Base-by-base conservation (phyloP, 495 filamentous ascomycete genomes). In the Aspergillus avenaceus region DNA sequence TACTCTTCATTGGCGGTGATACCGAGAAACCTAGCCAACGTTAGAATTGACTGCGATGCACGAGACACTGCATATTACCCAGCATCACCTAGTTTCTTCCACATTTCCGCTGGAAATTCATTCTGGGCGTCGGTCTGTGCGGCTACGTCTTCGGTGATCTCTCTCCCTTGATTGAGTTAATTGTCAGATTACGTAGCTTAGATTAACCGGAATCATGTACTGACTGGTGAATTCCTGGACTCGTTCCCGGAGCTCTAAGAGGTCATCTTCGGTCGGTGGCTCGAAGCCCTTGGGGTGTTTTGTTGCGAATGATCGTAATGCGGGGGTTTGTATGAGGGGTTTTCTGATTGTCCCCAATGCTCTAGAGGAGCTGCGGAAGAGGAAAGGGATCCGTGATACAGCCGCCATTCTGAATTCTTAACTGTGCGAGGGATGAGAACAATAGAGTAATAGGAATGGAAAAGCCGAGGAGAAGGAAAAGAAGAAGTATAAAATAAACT, bases 1-100 rank as follows among this genome's bases (percentile, higher is more conserved):
- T 92, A 91, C 34, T 91, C 86, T 66, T 97, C 92, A 66, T 96
- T 90, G 12, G 89, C 95, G 0, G 93, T 98, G 55, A 97, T 86
- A 32, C 93, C 93, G 16, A 98, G 79, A 48, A 97, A 86, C 3
- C 90, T 81, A 37, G 36, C 6, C 0, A 41, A 3, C 9, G 5
- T 45, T 13, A 24, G 41, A 53, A 34, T 18, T 50, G 46, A 50
- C 26, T 37, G 24, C 25, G 6, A 31, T 23, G 16, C 16, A 2
- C 13, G 13, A 23, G 1, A 23, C 9, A 9, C 2, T 16, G 9
- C 2, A n/a, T 7, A 8, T 41, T 69, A 81, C 71, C 83, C 95
- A 36, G 93, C 93, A 52, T 89, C 83, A 21, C 93, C 93, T 18
- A 98, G 72, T 67, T 96, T 97, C 67, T 78, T 76, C 93, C 93